These are phyloP conservation scores for Inonotus obliquus DNA, from an alignment of 1,284 basidiomycete species.

Conservation along the genomic window DNA sequence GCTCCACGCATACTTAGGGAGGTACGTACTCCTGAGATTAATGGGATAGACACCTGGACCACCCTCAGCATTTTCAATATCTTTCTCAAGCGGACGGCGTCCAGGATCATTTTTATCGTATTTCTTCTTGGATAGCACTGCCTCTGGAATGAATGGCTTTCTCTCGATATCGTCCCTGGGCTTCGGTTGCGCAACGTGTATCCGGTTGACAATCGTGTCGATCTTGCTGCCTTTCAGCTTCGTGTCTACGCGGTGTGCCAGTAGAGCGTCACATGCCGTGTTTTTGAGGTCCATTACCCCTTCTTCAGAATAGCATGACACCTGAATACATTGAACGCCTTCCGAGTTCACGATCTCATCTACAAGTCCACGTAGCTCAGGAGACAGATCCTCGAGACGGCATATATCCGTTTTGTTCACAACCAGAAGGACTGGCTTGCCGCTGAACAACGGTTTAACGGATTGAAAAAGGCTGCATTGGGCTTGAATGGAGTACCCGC, in stretches of 20 bases:
- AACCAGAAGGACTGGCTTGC: constrained; percentile 89
- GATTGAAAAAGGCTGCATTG: constrained; percentile 98
- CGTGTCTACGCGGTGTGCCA: constrained; percentile 87
- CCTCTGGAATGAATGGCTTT: constrained; percentile 83
- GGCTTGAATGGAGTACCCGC: constrained; percentile 91
- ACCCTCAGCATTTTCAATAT: constrained; percentile 79
- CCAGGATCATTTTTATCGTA: constrained; percentile 85
- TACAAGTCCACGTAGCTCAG: constrained; percentile 72
- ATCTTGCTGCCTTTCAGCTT: constrained; percentile 94
- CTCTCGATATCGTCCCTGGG: constrained; percentile 83
- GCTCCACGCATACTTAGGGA: constrained; percentile 4
- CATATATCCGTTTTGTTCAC: constrained; percentile 95
- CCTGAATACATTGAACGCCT: constrained; percentile 70
- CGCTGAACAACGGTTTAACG: constrained; percentile 91
- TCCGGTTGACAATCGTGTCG: constrained; percentile 86
- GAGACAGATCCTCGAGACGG: constrained; percentile 74
- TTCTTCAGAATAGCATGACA: constrained; percentile 92
- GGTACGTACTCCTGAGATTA: constrained; percentile 74
- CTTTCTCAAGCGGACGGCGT: constrained; percentile 65
- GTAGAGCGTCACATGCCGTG: constrained; percentile 85
- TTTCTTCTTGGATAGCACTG: constrained; percentile 70
- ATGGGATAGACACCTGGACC: constrained; percentile 88
- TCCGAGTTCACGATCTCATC: constrained; percentile 80
- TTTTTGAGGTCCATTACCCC: constrained; percentile 95
- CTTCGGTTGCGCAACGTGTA: constrained; percentile 89